Evolutionary conservation across 768 basidiomycete genomes (phyloP), one percentile per base, ranked within the genome.

Genomic region (Boletales sp.): DNA sequence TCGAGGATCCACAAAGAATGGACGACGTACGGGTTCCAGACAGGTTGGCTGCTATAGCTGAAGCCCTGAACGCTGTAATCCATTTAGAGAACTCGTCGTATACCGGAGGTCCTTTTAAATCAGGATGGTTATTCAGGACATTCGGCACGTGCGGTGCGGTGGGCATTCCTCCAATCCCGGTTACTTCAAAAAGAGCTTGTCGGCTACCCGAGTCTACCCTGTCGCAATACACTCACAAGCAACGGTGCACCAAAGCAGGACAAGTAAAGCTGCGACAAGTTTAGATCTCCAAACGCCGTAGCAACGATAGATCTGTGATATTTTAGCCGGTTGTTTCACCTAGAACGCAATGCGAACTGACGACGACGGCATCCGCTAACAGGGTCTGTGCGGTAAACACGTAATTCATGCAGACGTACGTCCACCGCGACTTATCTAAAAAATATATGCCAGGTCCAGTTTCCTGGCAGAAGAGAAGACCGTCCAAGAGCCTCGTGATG

Each of bases 31-130:
- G 8, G 8, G 72, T 72, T 13, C 64, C 62, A n/a, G 59, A 43
- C 0, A 70, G 40, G 53, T 74, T 74, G 18, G 69, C 68, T 0
- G 52, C 24, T 12, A 73, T 54, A 1, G 73, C 66, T 3, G 57
- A 58, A 0, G 55, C 51, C 53, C 65, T 72, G 43, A 69, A 72
- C 4, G 69, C 51, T 0, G 57, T 68, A 45, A 73, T 65, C 72
- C 72, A 75, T 15, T 48, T 45, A 0, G 63, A 56, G 14, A 67
- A 27, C 24, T 27, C 24, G 24, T 27, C 7, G 24, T 60, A n/a
- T 35, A 50, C 3, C 42, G 50, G 24, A 3, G 24, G 24, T 2
- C 59, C 54, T 3, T 27, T 17, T 39, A 42, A 10, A 46, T 14
- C 24, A 27, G 24, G 24, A 6, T 27, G 24, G 24, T 5, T 1